These are phyloP conservation scores for Miscanthus lutarioriparius DNA, from an alignment of 176 grass and related monocot species.

Conservation along the genomic window DNA sequence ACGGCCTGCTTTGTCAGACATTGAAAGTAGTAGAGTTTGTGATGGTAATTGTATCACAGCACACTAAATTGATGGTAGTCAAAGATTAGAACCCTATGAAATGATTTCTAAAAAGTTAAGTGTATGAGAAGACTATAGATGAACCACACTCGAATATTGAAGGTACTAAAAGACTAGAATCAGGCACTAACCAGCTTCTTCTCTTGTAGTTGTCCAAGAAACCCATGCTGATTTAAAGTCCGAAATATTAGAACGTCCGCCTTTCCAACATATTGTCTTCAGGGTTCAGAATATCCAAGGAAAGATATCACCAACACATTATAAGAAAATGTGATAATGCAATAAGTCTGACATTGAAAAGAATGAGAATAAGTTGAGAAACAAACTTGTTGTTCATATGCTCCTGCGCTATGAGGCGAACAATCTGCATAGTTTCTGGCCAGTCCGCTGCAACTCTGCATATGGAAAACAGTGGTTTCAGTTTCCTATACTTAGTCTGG, in stretches of 20 bases:
- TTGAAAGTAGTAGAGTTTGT: slow-evolving; percentile 86
- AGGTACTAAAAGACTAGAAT: slow-evolving; percentile 6
- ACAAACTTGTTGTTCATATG: slow-evolving; percentile 94
- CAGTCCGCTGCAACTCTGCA: slow-evolving; percentile 80
- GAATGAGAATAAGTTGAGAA: slow-evolving; percentile 14
- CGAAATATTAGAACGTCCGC: slow-evolving; percentile 85
- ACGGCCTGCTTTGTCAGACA: slow-evolving; percentile 72
- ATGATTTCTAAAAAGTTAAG: background rate
- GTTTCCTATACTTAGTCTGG: slow-evolving; percentile 1
- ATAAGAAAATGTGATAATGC: background rate
- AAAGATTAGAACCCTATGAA: background rate
- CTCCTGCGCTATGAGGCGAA: slow-evolving; percentile 87
- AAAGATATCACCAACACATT: slow-evolving; percentile 30
- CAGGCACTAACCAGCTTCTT: slow-evolving; percentile 75
- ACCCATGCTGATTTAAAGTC: slow-evolving; percentile 85
- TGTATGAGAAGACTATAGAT: background rate
- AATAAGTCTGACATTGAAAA: slow-evolving; percentile 15
- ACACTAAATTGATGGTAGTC: slow-evolving; percentile 47
- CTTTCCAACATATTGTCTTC: slow-evolving; percentile 85
- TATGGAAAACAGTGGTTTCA: slow-evolving; percentile 24
- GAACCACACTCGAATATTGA: background rate
- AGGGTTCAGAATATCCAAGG: slow-evolving; percentile 21
- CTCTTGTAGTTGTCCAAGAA: slow-evolving; percentile 91
- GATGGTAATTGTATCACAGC: slow-evolving; percentile 91
- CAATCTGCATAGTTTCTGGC: slow-evolving; percentile 91